Evolutionary conservation across 2,329 filamentous ascomycete species (phyloP).

Genomic region (Endothia cerciana): DNA sequence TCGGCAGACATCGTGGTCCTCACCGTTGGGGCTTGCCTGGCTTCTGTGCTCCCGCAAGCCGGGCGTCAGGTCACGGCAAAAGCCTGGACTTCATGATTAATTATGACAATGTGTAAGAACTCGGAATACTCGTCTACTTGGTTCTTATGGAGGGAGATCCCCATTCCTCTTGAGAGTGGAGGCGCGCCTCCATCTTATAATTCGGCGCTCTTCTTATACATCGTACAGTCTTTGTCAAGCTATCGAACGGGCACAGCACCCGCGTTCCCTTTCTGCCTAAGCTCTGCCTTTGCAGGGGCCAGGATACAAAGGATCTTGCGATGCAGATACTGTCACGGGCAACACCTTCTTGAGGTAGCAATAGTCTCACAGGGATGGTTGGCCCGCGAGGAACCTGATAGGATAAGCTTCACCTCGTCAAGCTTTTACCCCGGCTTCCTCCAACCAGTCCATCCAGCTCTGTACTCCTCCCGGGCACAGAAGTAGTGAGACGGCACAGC

Average conservation of each 20-base stretch:
- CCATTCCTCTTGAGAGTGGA: no score
- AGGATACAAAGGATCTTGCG: not conserved
- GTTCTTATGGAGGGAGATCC: not conserved
- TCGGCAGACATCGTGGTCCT: constrained; percentile 50
- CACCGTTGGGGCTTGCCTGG: constrained; percentile 54
- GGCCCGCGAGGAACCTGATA: not conserved
- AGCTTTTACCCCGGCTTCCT: not conserved
- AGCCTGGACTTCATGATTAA: constrained; percentile 43
- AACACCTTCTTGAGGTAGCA: no score
- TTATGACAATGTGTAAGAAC: not conserved
- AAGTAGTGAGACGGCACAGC: not conserved
- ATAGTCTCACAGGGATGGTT: no score
- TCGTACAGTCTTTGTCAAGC: not conserved
- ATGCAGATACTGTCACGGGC: not conserved
- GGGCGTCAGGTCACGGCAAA: constrained; percentile 57
- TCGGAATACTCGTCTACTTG: not conserved
- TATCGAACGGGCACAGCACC: not conserved
- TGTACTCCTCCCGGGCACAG: not conserved
- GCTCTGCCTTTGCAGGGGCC: not conserved
- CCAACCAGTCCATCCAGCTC: no score
- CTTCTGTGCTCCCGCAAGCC: constrained; percentile 51
- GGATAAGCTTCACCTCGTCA: not conserved
- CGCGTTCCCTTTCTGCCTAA: not conserved
- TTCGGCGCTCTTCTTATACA: not conserved
- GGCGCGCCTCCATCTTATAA: not conserved